Percentiles rank a stretch among this genome's conserved stretches.
These are phyloP conservation scores for Irpex rosettiformis DNA, from an alignment of 1,284 basidiomycete species.

Conservation along the genomic window DNA sequence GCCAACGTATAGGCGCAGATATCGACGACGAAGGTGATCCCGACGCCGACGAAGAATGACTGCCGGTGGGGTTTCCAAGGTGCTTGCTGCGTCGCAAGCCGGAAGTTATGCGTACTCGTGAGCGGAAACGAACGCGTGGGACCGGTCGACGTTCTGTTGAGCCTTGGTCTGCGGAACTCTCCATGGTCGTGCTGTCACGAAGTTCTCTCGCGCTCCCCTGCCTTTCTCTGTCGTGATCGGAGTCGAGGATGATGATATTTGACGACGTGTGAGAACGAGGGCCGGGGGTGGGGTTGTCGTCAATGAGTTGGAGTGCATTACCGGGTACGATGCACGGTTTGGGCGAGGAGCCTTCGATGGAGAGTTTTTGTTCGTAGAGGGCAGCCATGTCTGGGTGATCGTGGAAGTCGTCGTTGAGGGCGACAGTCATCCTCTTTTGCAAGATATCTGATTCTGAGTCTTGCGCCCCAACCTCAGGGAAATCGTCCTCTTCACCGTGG, in stretches of 20 bases:
- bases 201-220: no score
- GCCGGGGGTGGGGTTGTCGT: conserved; percentile 25
- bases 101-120: conserved; percentile 53
- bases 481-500: neutral
- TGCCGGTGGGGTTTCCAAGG: conserved; percentile 14
- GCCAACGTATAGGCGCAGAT: conserved; percentile 63
- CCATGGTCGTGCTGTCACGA: conserved; percentile 14
- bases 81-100: conserved; percentile 36
- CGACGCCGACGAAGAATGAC: conserved; percentile 43
- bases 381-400: conserved; percentile 10
- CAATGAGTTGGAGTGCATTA: conserved; percentile 34
- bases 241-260: conserved; percentile 25
- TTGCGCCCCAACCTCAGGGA: conserved; percentile 2
- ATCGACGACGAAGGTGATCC: conserved; percentile 69
- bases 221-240: neutral
- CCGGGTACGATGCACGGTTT: conserved; percentile 32
- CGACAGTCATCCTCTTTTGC: conserved; percentile 17
- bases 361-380: conserved; percentile 25
- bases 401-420: conserved; percentile 17
- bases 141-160: conserved; percentile 18
- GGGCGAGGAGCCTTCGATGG: conserved; percentile 25
- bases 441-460: conserved; percentile 12
- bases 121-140: conserved; percentile 48
- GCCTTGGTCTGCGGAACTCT: conserved; percentile 16
- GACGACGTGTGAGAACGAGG: conserved; percentile 27